Evolutionary conservation across 192 early-diverging fungal species (phyloP).

Genomic region (Diversispora eburnea): DNA sequence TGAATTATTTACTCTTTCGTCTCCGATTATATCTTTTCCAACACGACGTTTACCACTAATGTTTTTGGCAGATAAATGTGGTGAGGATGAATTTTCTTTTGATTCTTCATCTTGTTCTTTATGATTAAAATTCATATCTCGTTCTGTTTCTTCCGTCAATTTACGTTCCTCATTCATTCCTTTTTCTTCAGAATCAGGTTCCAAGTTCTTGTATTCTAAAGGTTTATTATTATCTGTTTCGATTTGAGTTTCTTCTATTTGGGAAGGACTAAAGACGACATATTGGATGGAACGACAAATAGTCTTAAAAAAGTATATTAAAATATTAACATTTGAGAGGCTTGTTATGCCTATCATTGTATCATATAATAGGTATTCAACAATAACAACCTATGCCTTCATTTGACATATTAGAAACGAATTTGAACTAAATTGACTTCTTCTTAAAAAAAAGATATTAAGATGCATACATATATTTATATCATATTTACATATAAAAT

Average conservation of each 20-base stretch:
- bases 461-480: too few species aligned
- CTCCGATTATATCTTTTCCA: conserved; percentile 4
- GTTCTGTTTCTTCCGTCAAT: neutral
- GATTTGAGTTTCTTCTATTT: neutral
- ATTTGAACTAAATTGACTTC: too few species aligned
- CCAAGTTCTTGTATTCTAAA: neutral
- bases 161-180: neutral
- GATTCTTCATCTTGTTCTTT: neutral
- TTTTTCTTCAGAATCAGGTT: neutral
- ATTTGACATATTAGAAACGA: too few species aligned
- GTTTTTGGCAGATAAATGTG: neutral
- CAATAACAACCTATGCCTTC: neutral
- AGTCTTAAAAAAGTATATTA: conserved; percentile 20
- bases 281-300: conserved; percentile 4
- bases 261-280: conserved; percentile 6
- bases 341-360: conserved; percentile 7
- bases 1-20: neutral
- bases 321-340: neutral
- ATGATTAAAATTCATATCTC: neutral
- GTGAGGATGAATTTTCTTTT: neutral
- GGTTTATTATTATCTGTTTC: neutral
- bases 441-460: too few species aligned
- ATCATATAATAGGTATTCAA: neutral
- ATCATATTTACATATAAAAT: too few species aligned
- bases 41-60: neutral